Evolutionary conservation across 2,329 filamentous ascomycete genomes (phyloP), one percentile per base, ranked within the genome.

Genomic region (Hysterium pulicare): DNA sequence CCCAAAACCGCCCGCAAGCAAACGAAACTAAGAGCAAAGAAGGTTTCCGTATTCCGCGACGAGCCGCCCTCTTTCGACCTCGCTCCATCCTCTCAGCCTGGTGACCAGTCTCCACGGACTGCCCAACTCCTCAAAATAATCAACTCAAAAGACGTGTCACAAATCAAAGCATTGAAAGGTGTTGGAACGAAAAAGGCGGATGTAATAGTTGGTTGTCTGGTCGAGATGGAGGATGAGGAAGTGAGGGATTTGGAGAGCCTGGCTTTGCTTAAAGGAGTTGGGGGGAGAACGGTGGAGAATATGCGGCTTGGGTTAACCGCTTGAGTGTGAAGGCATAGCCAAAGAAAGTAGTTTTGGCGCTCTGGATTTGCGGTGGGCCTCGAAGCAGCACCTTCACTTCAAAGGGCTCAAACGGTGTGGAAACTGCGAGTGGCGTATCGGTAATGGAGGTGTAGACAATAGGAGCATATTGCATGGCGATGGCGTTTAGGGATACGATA

Each of bases 101-200:
- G 48, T 6, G 51, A 55, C 33, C 57, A 62, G 11, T 77, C 79
- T 1, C 82, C 82, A 1, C 74, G 80, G 3, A 83, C 83, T 5
- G 74, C 74, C 48, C 76, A 78, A 45, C 68, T 90, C 2, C 73
- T 90, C 2, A 72, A 78, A 35, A 84, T 89, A 54, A 79, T 90
- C 67, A 90, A 90, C 70, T 87, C 83, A 16, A 77, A 83, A 37
- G 82, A 90, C 47, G 67, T 84, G 15, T 70, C 70, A 11, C 73
- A 78, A 58, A 89, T 90, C 64, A 78, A 77, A 55, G 69, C 78
- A 3, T 72, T 90, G 1, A 81, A 81, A 30, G 86, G 86, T 2
- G 82, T 90, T 9, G 86, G 86, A 0, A 74, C 80, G 1, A 89
- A 88, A 70, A 86, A 83, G 62, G 86, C 86, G 2, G 71, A 75